Evolutionary conservation across 2,329 filamentous ascomycete genomes (phyloP), one percentile per base, ranked within the genome.

Genomic region (Metarhizium brunneum): DNA sequence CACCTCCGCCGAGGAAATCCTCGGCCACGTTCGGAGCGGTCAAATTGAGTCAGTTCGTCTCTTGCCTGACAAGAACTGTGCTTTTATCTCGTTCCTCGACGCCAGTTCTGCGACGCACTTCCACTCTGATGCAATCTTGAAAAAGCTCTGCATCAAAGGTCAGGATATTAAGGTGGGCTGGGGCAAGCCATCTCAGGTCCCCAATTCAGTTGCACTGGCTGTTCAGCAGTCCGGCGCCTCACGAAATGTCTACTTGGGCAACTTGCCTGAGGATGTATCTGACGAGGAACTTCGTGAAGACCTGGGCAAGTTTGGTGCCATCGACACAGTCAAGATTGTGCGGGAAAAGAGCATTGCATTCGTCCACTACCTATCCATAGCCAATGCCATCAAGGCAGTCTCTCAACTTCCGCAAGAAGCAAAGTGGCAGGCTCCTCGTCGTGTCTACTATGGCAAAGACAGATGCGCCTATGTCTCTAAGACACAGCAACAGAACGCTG

Each of bases 151-250:
- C 65, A 95, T 99, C 77, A 92, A 95, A 74, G 92, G 92, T 30
- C 94, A 97, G 77, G 94, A 99, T 71, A 96, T 99, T 78, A 99
- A 99, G 80, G 92, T 99, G 65, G 94, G 94, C 60, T 99, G 94
- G 94, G 94, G 94, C 60, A 99, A 99, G 76, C 92, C 94, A 36
- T 97, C 94, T 3, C 92, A 96, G 73, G 94, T 99, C 1, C 94
- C 94, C 3, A 97, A 92, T 2, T 97, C 94, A 2, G 94, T 99
- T 50, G 91, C 92, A n/a, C 79, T 97, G 56, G 92, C 94, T 50
- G 94, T 97, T 36, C 94, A 99, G 75, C 94, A 99, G 73, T 96
- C 92, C 13, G 92, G 92, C 53, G 94, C 94, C 35, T 99, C 94
- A 18, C 85, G 94, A 61, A 99, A 99, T 68, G 94, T 99, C 38